Conservation (phyloP, 148 eudicot species). For the Silene uniflora region DNA sequence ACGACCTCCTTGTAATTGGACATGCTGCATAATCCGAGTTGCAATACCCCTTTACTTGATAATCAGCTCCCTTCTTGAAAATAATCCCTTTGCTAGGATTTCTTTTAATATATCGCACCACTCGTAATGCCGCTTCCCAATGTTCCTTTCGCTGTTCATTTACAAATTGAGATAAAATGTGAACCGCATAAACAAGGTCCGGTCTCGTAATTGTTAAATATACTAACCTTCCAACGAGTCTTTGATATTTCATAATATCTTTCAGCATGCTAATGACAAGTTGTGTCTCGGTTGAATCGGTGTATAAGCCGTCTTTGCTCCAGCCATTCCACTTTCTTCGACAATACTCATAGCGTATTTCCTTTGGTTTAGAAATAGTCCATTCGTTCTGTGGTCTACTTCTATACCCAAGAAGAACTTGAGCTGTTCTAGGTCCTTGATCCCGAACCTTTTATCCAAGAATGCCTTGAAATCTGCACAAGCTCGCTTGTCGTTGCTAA, state of each 20-base stretch:
- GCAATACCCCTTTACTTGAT: not conserved
- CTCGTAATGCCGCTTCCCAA: not conserved
- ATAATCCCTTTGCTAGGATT: not conserved
- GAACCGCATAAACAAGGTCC: not conserved
- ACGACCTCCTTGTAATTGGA: constrained; percentile 5
- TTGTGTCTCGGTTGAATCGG: constrained; percentile 8
- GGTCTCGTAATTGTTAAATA: not conserved
- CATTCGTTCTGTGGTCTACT: not conserved
- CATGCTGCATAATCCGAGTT: constrained; percentile 4
- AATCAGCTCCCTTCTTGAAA: not conserved
- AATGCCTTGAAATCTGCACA: not conserved
- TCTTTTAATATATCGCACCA: not conserved
- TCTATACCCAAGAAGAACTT: constrained; percentile 6
- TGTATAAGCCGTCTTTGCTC: not conserved
- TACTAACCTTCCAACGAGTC: not conserved
- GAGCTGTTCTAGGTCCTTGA: not conserved
- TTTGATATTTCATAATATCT: not conserved
- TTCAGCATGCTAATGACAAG: not conserved
- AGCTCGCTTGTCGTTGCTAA: not conserved
- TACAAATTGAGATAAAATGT: not conserved
- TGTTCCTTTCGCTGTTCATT: not conserved
- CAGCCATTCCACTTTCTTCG: not conserved
- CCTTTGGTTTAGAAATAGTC: not conserved
- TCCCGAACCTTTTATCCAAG: not conserved
- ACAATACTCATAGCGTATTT: not conserved